phyloP scores from a whole-genome alignment of 139 green algal genomes.

The Chlorella sp. region DNA sequence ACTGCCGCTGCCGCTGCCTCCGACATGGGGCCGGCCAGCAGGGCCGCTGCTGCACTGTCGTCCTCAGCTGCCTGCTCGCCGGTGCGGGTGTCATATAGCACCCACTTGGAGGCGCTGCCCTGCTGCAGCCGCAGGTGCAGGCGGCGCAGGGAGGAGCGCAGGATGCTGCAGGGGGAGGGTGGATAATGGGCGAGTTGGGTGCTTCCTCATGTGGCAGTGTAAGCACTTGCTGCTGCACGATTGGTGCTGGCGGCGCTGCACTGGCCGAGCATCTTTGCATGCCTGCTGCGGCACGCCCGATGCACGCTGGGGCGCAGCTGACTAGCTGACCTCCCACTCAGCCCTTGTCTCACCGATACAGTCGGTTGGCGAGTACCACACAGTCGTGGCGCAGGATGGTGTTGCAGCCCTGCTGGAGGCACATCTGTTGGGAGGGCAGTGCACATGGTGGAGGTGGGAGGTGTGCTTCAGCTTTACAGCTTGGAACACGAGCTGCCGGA shows the following conservation, averaged over 20 bases:
- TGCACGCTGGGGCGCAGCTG: no score
- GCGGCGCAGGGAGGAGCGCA: conserved; percentile 5
- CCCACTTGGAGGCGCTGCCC: conserved; percentile 17
- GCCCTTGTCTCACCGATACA: conserved; percentile 41
- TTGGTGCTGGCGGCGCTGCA: no score
- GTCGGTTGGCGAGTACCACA: conserved; percentile 59
- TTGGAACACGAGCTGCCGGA: background rate
- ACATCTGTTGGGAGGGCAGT: conserved; percentile 57
- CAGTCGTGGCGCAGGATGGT: conserved; percentile 87
- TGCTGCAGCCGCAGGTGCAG: conserved; percentile 11
- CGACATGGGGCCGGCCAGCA: background rate
- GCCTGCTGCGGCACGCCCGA: no score
- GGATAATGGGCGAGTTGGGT: background rate
- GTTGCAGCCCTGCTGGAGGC: conserved; percentile 90
- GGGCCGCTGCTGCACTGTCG: background rate
- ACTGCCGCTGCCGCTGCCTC: background rate
- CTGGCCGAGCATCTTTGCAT: no score
- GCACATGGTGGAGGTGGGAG: no score
- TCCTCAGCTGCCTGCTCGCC: conserved; percentile 10
- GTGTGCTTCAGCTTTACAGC: no score
- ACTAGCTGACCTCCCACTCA: no score
- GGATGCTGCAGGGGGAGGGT: background rate
- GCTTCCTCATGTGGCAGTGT: no score
- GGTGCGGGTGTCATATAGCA: background rate
- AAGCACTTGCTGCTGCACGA: no score